These are phyloP conservation scores for Peronosclerospora sorghi DNA, from an alignment of 352 stramenopile genomes.

Conservation along the genomic window DNA sequence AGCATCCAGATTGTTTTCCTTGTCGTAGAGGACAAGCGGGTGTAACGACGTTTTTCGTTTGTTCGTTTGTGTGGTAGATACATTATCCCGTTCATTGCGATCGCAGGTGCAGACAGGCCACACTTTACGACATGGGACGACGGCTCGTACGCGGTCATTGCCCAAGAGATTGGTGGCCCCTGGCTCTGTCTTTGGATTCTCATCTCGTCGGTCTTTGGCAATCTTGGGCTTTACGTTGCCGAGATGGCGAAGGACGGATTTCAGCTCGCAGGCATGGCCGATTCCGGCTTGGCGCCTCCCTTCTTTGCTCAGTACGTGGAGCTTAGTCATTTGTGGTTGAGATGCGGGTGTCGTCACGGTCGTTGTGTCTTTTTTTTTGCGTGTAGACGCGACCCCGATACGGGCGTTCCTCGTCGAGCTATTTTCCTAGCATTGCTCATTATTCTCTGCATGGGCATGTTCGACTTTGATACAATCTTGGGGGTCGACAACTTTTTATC, in stretches of 20 bases:
- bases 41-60: neutral
- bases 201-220: conserved; percentile 63
- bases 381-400: conserved; percentile 37
- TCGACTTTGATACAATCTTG: conserved; percentile 76
- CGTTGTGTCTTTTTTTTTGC: neutral
- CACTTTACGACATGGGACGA: conserved; percentile 69
- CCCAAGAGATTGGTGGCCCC: conserved; percentile 42
- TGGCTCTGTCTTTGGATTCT: conserved; percentile 74
- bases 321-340: neutral
- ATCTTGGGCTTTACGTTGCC: conserved; percentile 70
- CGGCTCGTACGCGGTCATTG: conserved; percentile 66
- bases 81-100: conserved; percentile 58
- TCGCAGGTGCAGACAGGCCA: conserved; percentile 54
- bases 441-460: conserved; percentile 67
- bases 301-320: conserved; percentile 60
- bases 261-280: conserved; percentile 69
- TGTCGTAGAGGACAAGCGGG: neutral
- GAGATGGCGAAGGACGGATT: conserved; percentile 80
- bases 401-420: conserved; percentile 49
- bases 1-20: neutral
- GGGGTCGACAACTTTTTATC: conserved; percentile 77
- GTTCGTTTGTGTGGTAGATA: conserved; percentile 22
- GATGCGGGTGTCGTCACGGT: too few species aligned
- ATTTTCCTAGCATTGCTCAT: conserved; percentile 69
- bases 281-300: conserved; percentile 63